phyloP scores from a whole-genome alignment of 1,284 basidiomycete species.

The Porogramme epimiltina region DNA sequence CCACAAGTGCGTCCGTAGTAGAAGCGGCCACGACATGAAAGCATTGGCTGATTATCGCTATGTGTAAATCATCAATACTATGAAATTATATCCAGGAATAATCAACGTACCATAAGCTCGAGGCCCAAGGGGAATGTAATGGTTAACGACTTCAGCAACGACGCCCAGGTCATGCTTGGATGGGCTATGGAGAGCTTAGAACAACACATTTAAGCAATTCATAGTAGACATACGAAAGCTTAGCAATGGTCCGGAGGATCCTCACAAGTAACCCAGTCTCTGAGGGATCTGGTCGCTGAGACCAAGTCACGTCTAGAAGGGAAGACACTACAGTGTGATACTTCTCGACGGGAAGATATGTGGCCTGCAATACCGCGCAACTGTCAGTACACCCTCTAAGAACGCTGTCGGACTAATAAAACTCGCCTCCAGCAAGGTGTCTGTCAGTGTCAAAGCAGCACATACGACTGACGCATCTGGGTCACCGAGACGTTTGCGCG shows the following conservation, averaged over 20 bases:
- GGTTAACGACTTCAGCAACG: constrained; percentile 41
- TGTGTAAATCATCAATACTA: neutral
- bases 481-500: constrained; percentile 50
- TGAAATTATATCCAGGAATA: neutral
- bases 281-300: constrained; percentile 4
- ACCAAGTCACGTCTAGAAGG: constrained; percentile 17
- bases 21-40: constrained; percentile 49
- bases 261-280: constrained; percentile 12
- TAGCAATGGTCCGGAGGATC: constrained; percentile 9
- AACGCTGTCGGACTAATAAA: neutral
- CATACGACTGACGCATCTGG: constrained; percentile 45
- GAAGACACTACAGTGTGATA: constrained; percentile 13
- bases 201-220: neutral
- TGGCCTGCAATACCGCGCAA: constrained; percentile 6
- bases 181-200: constrained; percentile 17
- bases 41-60: constrained; percentile 35
- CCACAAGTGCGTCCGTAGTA: constrained; percentile 32
- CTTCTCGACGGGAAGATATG: constrained; percentile 15
- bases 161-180: constrained; percentile 34
- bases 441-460: constrained; percentile 46
- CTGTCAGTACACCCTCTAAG: neutral
- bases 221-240: constrained; percentile 11
- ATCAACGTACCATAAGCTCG: constrained; percentile 14
- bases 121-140: constrained; percentile 3
- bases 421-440: constrained; percentile 30